These are phyloP conservation scores for Mrakia gelida DNA, from an alignment of 768 basidiomycete species.

Conservation along the genomic window DNA sequence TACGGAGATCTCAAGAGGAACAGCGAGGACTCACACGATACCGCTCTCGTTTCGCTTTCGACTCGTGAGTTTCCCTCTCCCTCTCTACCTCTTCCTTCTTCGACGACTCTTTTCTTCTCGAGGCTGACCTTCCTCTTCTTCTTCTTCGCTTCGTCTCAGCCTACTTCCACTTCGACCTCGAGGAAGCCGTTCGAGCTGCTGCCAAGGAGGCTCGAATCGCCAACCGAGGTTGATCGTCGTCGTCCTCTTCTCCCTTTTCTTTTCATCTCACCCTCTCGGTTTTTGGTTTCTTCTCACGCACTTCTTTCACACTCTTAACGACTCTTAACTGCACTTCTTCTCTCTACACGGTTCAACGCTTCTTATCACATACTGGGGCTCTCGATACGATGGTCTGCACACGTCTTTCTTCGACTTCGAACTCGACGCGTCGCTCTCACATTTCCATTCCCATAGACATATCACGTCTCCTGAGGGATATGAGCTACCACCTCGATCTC, in stretches of 20 bases:
- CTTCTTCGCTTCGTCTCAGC: slow-evolving; percentile 40
- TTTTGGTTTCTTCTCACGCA: neutral
- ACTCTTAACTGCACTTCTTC: too few relatives aligned
- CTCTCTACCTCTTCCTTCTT: too few relatives aligned
- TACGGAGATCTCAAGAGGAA: neutral
- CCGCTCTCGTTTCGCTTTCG: too few relatives aligned
- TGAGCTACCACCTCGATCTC: slow-evolving; percentile 14
- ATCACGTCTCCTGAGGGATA: neutral
- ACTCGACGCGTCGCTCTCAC: too few relatives aligned
- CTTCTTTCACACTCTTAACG: too few relatives aligned
- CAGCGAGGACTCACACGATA: neutral
- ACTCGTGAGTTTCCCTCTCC: neutral
- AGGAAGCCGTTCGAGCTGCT: slow-evolving; percentile 38
- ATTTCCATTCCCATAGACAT: too few relatives aligned
- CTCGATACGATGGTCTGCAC: too few relatives aligned
- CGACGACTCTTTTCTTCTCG: neutral
- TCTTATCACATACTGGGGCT: too few relatives aligned
- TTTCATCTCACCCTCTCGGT: neutral
- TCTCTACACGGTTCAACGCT: too few relatives aligned
- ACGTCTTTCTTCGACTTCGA: too few relatives aligned
- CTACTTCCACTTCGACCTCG: slow-evolving; percentile 82
- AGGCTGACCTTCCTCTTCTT: slow-evolving; percentile 30
- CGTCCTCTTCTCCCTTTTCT: neutral
- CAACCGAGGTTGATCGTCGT: neutral
- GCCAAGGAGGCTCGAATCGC: neutral